phyloP scores from a whole-genome alignment of 352 stramenopile species.

The Phytophthora megakarya region DNA sequence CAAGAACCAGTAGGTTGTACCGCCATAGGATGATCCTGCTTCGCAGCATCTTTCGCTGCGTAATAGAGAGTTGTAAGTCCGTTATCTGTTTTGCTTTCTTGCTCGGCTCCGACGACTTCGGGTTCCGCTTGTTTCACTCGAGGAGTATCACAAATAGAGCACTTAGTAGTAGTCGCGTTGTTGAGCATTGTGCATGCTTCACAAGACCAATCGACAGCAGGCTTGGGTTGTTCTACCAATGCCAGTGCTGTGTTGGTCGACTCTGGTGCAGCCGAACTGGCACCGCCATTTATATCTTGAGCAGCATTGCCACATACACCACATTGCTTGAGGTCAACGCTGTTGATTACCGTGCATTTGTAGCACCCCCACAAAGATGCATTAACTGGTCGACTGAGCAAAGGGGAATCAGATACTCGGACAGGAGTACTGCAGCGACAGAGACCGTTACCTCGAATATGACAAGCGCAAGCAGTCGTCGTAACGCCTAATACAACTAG shows the following conservation, averaged over 20 bases:
- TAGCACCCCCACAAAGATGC: constrained; percentile 73
- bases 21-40: constrained; percentile 34
- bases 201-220: constrained; percentile 67
- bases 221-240: constrained; percentile 36
- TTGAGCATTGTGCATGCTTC: constrained; percentile 85
- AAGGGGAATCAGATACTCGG: constrained; percentile 40
- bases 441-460: constrained; percentile 49
- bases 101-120: constrained; percentile 21
- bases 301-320: constrained; percentile 63
- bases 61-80: constrained; percentile 75
- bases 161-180: constrained; percentile 55
- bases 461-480: constrained; percentile 74
- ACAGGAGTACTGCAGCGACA: constrained; percentile 64
- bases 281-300: constrained; percentile 13
- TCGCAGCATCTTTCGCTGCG: constrained; percentile 57
- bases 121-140: constrained; percentile 33
- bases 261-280: constrained; percentile 12
- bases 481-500: constrained; percentile 74
- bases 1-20: constrained; percentile 37
- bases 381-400: constrained; percentile 43
- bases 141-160: constrained; percentile 71
- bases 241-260: constrained; percentile 61
- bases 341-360: constrained; percentile 86
- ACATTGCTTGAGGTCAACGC: constrained; percentile 52
- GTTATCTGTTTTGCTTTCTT: constrained; percentile 39